Percentiles rank a stretch among this genome's conserved stretches.
Conservation (phyloP, 176 grass and related monocot species). For the Saccharum spontaneum region DNA sequence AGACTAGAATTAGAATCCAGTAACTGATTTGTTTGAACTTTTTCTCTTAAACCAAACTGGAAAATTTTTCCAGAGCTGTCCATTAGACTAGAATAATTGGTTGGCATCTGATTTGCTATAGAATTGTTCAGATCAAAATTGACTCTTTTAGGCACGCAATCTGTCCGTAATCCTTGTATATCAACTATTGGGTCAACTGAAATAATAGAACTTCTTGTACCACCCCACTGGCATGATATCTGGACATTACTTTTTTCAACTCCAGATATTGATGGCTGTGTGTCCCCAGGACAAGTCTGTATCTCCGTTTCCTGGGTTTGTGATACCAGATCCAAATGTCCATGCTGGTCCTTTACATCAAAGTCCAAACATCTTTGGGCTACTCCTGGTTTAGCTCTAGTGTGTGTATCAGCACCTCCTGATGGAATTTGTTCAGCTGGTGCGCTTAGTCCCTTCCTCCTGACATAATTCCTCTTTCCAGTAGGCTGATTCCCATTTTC, state of each 20-base stretch:
- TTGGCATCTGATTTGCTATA: slow-evolving; percentile 21
- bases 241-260: slow-evolving; percentile 27
- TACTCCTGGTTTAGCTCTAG: slow-evolving; percentile 33
- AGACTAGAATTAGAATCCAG: not conserved
- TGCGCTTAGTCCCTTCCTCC: slow-evolving; percentile 45
- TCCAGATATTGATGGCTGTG: slow-evolving; percentile 15
- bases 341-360: slow-evolving; percentile 35
- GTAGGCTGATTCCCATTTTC: slow-evolving; percentile 36
- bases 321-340: slow-evolving; percentile 22
- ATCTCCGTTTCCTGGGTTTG: slow-evolving; percentile 17
- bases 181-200: slow-evolving; percentile 16
- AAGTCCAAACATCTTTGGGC: slow-evolving; percentile 65
- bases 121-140: slow-evolving; percentile 57
- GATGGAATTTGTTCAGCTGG: slow-evolving; percentile 19
- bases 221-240: not conserved
- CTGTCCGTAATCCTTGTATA: not conserved
- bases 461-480: slow-evolving; percentile 78
- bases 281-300: slow-evolving; percentile 12
- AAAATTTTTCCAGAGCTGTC: not conserved
- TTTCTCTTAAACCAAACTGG: slow-evolving; percentile 23
- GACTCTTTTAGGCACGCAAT: slow-evolving; percentile 26
- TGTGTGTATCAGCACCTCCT: slow-evolving; percentile 8
- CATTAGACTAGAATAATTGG: slow-evolving; percentile 21
- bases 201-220: not conserved
- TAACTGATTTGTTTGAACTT: slow-evolving; percentile 19